Evolutionary conservation across 192 early-diverging fungal species (phyloP).

Genomic region (Pilaira anomala): DNA sequence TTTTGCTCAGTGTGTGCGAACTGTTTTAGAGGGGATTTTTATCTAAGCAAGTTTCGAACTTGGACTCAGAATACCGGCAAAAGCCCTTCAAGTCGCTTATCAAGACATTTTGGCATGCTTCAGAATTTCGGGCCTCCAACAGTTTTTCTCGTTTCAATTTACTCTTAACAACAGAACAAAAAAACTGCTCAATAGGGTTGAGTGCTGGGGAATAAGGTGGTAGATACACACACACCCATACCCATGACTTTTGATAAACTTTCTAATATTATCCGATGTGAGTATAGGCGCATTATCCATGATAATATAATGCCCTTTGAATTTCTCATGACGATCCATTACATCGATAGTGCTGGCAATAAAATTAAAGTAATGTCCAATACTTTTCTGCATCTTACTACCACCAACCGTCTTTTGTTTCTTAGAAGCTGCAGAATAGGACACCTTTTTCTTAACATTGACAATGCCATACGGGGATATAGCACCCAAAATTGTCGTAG

Average conservation of each 20-base stretch:
- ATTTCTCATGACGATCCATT: slow-evolving; percentile 12
- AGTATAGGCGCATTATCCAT: slow-evolving; percentile 29
- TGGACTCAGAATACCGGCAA: slow-evolving; percentile 9
- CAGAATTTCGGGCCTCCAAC: too few species aligned
- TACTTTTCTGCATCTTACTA: not conserved
- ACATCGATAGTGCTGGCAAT: slow-evolving; percentile 9
- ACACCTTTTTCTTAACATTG: not conserved
- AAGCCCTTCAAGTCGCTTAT: slow-evolving; percentile 9
- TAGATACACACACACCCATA: not conserved
- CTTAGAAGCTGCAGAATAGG: not conserved
- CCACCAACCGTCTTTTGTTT: not conserved
- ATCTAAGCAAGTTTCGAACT: slow-evolving; percentile 17
- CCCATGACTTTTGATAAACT: not conserved
- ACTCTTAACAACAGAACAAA: too few species aligned
- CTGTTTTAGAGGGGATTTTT: slow-evolving; percentile 14
- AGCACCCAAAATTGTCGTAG: slow-evolving; percentile 8
- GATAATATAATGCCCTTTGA: slow-evolving; percentile 24
- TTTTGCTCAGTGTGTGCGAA: too few species aligned
- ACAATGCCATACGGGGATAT: slow-evolving; percentile 10
- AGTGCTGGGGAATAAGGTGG: not conserved
- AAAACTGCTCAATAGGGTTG: not conserved
- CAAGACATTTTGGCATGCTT: slow-evolving; percentile 9
- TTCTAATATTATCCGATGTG: not conserved
- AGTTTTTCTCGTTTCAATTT: too few species aligned
- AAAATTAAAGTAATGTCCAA: slow-evolving; percentile 7